Evolutionary conservation across 2,329 filamentous ascomycete genomes (phyloP).

Genomic region (Colletotrichum sp.): DNA sequence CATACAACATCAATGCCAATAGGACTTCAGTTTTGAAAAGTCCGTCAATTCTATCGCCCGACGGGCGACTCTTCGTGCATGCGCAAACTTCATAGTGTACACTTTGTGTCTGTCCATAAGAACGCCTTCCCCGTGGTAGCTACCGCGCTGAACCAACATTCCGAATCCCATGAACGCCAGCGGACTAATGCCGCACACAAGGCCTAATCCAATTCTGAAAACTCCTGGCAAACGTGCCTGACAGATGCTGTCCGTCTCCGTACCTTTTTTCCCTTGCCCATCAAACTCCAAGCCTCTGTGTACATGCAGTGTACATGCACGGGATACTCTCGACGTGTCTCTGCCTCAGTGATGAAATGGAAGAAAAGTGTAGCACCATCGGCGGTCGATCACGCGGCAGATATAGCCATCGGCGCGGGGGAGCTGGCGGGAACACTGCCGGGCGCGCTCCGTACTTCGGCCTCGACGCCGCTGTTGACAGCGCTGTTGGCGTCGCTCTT

Average conservation of each 20-base stretch:
- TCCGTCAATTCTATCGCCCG: not conserved
- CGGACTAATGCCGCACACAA: constrained; percentile 1
- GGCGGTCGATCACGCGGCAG: constrained; percentile 42
- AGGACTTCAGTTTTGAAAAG: not conserved
- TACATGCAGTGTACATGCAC: constrained; percentile 13
- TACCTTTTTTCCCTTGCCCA: not conserved
- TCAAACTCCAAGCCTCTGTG: constrained; percentile 17
- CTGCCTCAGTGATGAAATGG: not conserved
- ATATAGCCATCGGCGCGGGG: constrained; percentile 52
- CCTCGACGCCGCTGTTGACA: constrained; percentile 40
- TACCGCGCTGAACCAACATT: constrained; percentile 2
- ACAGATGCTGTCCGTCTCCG: not conserved
- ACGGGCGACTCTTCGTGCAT: not conserved
- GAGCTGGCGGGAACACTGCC: constrained; percentile 58
- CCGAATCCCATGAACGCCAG: constrained; percentile 13
- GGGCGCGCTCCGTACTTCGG: constrained; percentile 56
- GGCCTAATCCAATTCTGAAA: not conserved
- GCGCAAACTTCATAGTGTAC: constrained; percentile 10
- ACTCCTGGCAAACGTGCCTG: not conserved
- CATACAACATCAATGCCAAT: not conserved
- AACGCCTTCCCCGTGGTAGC: constrained; percentile 17
- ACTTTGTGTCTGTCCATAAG: constrained; percentile 5
- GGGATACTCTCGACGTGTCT: not conserved
- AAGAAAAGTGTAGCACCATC: not conserved
- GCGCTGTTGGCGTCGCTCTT: constrained; percentile 54